Evolutionary conservation across 2,329 filamentous ascomycete genomes (phyloP), one percentile per base, ranked within the genome.

Genomic region (Nemania serpens): DNA sequence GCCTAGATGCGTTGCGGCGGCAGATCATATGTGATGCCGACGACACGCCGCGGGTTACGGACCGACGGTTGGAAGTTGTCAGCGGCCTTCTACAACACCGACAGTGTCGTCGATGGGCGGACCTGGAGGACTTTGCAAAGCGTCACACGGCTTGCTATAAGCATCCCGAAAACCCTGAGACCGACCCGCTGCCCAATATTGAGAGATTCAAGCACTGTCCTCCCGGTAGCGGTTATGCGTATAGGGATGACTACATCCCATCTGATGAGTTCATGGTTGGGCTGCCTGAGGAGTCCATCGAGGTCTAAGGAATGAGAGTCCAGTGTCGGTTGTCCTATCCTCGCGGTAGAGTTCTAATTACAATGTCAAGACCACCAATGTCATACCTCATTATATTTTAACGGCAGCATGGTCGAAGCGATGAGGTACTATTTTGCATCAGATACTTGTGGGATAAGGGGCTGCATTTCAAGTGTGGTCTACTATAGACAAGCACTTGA

Each of bases 11-110:
- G 7, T 55, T 74, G n/a, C 69, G 72, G 9, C 46, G 68, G 9
- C 67, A 74, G 54, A 64, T 73, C 53, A 53, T 73, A 1, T 74
- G 73, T 61, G 55, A 72, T 48, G 72, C 72, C 3, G 72, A 74
- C 50, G 73, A 74, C 52, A 72, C 70, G 15, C 71, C 71, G 6
- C 66, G 67, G 3, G 67, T 66, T 42, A 68, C 73, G 7, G 65
- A 66, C 5, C 47, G 47, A 2, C 36, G 62, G 13, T 33, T 51
- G 3, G 61, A 66, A 29, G 59, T 63, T 2, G 55, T 65, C 4
- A 66, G 63, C 18, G 69, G 71, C 1, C 34, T 70, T 3, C 61
- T 55, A 5, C 68, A 74, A 55, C 54, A 65, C 17, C 70, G 70
- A 5, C 59, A 52, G 54, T 75, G 73, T 52, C 63, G 71, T 2